Evolutionary conservation across 345 rosid species (phyloP), one percentile per base, ranked within the genome.

Genomic region (Cochlearia excelsa): DNA sequence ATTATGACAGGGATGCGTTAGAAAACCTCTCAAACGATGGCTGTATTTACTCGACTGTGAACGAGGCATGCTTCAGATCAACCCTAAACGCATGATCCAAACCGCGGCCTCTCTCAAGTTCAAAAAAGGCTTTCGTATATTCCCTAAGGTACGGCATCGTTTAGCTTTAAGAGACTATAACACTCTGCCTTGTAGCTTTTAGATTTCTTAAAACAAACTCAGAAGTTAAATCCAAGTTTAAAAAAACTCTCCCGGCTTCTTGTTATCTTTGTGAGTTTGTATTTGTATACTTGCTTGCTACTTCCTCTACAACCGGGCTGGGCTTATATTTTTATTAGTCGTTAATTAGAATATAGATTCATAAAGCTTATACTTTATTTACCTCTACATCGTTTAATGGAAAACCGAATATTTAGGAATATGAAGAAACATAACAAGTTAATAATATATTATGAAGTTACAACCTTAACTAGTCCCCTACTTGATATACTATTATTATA

Each of bases 61-160:
- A 88, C 23, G 97, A 92, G 34, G 59, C 67, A 68, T 78, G 82
- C 80, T 92, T 51, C 70, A 88, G 82, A 61, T 83, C 95, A 33
- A 78, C 87, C 3, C 77, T 65, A 27, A 79, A 86, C 63, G 90
- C 72, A 4, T 88, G 82, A 84, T 11, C 8, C 2, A 46, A 59
- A 38, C 45, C 11, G 26, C 66, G 26, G 52, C n/a, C 9, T 26
- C 38, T 35, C 27, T 47, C 37, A 47, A 41, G 58, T 40, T 66
- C 6, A 41, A 57, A 69, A 48, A 7, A 6, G 48, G 29, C 45
- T 40, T 53, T 48, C 55, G 58, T 62, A 62, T 55, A 55, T 40
- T 7, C 51, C 46, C 4, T 35, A 29, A 35, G 63, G 63, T 62
- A 55, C 41, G 47, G 48, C 44, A 46, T 35, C 31, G 7, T 53